These are phyloP conservation scores for Papiliotrema flavescens DNA, from an alignment of 1,284 basidiomycete species.

Conservation along the genomic window DNA sequence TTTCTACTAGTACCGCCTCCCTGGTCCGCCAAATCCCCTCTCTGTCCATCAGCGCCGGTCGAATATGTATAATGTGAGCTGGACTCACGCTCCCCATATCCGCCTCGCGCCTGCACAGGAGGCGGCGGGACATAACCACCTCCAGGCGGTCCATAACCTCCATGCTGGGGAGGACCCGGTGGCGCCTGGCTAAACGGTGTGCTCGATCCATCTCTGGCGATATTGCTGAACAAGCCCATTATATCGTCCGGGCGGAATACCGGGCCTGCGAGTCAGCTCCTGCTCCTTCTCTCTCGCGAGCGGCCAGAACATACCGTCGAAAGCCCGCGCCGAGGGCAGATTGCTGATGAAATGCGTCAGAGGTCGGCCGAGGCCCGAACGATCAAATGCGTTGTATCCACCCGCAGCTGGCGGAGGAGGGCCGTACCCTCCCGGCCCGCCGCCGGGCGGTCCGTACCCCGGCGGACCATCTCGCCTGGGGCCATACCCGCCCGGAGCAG, in stretches of 20 bases:
- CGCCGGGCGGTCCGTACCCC: neutral
- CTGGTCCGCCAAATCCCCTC: too few relatives aligned
- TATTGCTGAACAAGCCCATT: constrained; percentile 58
- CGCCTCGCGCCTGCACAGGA: too few relatives aligned
- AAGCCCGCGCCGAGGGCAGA: constrained; percentile 64
- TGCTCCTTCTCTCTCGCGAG: constrained; percentile 12
- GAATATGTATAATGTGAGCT: too few relatives aligned
- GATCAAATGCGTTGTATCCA: neutral
- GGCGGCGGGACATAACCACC: too few relatives aligned
- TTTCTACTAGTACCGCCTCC: too few relatives aligned
- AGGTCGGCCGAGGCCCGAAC: constrained; percentile 36
- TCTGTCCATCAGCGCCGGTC: too few relatives aligned
- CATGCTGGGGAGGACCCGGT: too few relatives aligned
- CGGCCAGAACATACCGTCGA: constrained; percentile 67
- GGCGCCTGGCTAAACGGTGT: too few relatives aligned
- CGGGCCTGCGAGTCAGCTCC: constrained; percentile 57
- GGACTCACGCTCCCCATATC: too few relatives aligned
- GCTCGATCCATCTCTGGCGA: constrained; percentile 14
- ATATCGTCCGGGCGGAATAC: constrained; percentile 82
- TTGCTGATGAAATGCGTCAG: constrained; percentile 76
- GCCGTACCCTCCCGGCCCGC: neutral
- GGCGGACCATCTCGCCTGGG: neutral
- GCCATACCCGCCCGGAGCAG: neutral
- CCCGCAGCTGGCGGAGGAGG: neutral
- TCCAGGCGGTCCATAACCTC: too few relatives aligned